Conservation (phyloP, 2,329 filamentous ascomycete species). For the Colletotrichum orchidophilum region DNA sequence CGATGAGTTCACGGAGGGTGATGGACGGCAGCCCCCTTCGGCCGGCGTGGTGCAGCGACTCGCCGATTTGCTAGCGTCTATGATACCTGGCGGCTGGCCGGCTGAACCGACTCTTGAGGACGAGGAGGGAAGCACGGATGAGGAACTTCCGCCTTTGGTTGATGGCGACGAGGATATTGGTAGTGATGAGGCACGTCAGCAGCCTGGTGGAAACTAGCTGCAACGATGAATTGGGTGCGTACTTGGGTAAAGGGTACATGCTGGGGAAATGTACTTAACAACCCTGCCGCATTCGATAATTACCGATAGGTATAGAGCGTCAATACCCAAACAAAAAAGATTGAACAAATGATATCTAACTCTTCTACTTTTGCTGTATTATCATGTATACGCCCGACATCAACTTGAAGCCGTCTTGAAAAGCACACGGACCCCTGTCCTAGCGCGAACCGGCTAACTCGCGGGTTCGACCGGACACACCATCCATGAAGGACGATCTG, state of each 20-base stretch:
- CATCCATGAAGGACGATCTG: constrained; percentile 32
- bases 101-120: constrained; percentile 31
- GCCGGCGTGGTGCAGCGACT: constrained; percentile 22
- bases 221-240: not conserved
- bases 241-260: not conserved
- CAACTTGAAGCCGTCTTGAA: not conserved
- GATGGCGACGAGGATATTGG: not conserved
- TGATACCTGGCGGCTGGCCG: constrained; percentile 26
- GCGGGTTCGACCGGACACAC: constrained; percentile 29
- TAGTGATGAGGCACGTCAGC: not conserved
- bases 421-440: constrained; percentile 7
- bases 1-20: constrained; percentile 16
- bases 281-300: not conserved
- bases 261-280: not conserved
- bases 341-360: not conserved
- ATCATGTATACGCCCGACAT: too few relatives aligned
- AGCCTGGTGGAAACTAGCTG: not conserved
- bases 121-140: constrained; percentile 24
- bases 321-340: not conserved
- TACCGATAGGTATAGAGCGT: not conserved
- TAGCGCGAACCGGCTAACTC: not conserved
- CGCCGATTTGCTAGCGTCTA: constrained; percentile 14
- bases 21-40: constrained; percentile 6
- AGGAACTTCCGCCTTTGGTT: not conserved
- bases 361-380: too few relatives aligned